Percentiles rank a stretch among this genome's conserved stretches.
Conservation (phyloP, 2,329 filamentous ascomycete genomes). For the Ophiostoma sp. region DNA sequence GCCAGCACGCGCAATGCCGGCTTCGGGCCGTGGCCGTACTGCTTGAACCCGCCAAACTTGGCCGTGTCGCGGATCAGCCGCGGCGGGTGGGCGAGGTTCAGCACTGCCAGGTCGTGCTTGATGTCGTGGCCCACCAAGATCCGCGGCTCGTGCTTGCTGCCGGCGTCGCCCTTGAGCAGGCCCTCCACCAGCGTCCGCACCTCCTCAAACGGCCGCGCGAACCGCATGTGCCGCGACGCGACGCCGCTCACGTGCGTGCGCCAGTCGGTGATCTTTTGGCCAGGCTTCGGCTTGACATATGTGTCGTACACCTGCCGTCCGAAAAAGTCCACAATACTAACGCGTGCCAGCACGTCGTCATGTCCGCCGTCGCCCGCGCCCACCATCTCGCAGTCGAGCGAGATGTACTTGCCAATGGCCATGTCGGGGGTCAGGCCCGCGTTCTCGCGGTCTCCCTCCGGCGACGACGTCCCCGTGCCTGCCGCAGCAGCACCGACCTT, state of each 20-base stretch:
- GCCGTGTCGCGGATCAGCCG: slow-evolving; percentile 81
- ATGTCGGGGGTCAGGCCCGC: slow-evolving; percentile 56
- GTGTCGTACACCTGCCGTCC: slow-evolving; percentile 91
- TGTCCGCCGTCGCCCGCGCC: slow-evolving; percentile 68
- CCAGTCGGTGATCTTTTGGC: slow-evolving; percentile 80
- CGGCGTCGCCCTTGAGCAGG: slow-evolving; percentile 53
- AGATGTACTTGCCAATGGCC: slow-evolving; percentile 81
- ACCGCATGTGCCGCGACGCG: slow-evolving; percentile 63
- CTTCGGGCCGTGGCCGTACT: slow-evolving; percentile 61
- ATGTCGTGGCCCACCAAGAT: slow-evolving; percentile 82
- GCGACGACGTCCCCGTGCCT: slow-evolving; percentile 33
- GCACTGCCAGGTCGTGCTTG: slow-evolving; percentile 68
- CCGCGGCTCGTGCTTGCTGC: slow-evolving; percentile 34
- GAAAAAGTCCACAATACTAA: slow-evolving; percentile 90
- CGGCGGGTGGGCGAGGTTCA: slow-evolving; percentile 73
- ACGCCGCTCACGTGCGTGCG: slow-evolving; percentile 83
- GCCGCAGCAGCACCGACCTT: slow-evolving; percentile 12
- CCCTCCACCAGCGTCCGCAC: slow-evolving; percentile 68
- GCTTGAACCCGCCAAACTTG: slow-evolving; percentile 67
- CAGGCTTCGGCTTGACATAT: slow-evolving; percentile 72
- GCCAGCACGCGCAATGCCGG: slow-evolving; percentile 60
- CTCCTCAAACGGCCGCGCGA: slow-evolving; percentile 65
- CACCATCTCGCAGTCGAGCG: slow-evolving; percentile 98
- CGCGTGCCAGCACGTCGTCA: slow-evolving; percentile 74
- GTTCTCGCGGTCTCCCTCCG: slow-evolving; percentile 50